Percentiles rank a stretch among this genome's conserved stretches.
Conservation (phyloP, 495 filamentous ascomycete species). For the Neurospora sp. region DNA sequence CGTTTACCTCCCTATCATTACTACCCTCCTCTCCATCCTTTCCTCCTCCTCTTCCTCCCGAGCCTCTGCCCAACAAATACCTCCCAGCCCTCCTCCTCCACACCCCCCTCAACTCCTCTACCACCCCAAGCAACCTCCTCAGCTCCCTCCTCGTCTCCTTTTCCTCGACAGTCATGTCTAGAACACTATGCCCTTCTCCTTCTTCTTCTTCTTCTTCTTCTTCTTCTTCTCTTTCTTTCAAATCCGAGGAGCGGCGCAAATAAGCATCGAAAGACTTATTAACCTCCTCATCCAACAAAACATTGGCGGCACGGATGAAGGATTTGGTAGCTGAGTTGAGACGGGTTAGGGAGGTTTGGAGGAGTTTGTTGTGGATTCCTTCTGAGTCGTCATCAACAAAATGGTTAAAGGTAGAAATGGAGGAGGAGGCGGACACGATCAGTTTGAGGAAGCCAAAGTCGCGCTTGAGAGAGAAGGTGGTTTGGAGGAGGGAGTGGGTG, state of each 20-base stretch:
- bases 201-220: not conserved
- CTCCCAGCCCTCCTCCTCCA: not conserved
- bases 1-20: not conserved
- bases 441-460: not conserved
- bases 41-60: not conserved
- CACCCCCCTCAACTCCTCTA: not conserved
- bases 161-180: not conserved
- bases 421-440: not conserved
- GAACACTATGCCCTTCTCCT: not conserved
- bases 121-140: not conserved
- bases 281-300: not conserved
- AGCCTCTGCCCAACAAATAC: not conserved
- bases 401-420: no score
- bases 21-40: not conserved
- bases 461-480: not conserved
- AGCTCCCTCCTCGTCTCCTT: not conserved
- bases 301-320: not conserved
- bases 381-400: not conserved
- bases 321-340: not conserved
- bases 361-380: not conserved
- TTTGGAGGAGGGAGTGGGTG: not conserved
- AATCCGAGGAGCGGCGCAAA: not conserved
- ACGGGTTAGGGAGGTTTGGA: not conserved
- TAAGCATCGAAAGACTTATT: not conserved
- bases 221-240: not conserved